Conservation (phyloP, 2,329 filamentous ascomycete genomes). For the Podosphaera xanthii region DNA sequence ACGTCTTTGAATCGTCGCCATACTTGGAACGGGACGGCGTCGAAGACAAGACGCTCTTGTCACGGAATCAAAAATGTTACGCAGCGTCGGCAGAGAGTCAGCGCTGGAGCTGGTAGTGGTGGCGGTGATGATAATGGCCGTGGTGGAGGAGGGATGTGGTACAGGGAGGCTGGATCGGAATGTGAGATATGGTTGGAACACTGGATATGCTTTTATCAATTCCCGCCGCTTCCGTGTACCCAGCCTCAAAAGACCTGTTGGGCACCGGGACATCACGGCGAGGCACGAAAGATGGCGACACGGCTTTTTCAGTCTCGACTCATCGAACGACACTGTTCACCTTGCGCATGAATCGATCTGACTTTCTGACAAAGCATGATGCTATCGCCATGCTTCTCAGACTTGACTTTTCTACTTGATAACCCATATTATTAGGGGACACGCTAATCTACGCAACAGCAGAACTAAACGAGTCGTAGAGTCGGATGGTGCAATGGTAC, state of each 20-base stretch:
- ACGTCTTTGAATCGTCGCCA: constrained; percentile 15
- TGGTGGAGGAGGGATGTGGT: neutral
- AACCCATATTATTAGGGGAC: too few relatives aligned
- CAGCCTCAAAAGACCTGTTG: neutral
- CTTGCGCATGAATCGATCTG: too few relatives aligned
- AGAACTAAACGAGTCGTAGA: too few relatives aligned
- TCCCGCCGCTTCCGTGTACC: neutral
- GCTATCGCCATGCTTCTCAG: too few relatives aligned
- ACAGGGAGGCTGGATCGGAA: too few relatives aligned
- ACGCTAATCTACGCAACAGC: too few relatives aligned
- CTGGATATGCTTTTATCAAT: neutral
- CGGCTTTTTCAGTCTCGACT: neutral
- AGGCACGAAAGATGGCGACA: neutral
- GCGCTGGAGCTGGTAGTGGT: neutral
- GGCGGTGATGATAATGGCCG: neutral
- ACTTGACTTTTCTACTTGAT: too few relatives aligned
- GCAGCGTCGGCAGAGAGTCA: neutral
- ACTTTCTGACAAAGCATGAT: too few relatives aligned
- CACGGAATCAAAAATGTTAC: neutral
- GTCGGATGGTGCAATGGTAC: too few relatives aligned
- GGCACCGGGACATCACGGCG: neutral
- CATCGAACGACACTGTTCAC: neutral
- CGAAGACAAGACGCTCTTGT: constrained; percentile 4
- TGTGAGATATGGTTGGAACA: too few relatives aligned
- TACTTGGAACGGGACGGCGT: constrained; percentile 13